Evolutionary conservation across 2,329 filamentous ascomycete species (phyloP).

Genomic region (Aspergillus luchuensis): DNA sequence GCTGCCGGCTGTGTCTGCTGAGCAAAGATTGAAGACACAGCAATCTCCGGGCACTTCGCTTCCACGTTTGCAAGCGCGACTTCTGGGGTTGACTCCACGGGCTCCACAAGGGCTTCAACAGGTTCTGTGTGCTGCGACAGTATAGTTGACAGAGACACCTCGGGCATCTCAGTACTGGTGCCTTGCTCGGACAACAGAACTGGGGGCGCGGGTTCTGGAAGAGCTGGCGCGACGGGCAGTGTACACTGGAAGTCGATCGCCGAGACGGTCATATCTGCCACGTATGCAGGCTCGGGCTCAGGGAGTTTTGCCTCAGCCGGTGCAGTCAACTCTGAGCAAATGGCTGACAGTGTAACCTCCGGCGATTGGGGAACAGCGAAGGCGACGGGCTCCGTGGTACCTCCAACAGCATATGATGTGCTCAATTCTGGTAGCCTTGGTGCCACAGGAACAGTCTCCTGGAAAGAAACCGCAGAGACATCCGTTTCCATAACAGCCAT

Average conservation of each 20-base stretch:
- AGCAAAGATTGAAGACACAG: neutral
- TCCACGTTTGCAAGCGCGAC: conserved; percentile 9
- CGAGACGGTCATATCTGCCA: conserved; percentile 25
- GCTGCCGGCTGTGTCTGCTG: neutral
- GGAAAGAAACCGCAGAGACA: conserved; percentile 35
- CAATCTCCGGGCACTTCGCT: neutral
- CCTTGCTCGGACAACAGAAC: conserved; percentile 20
- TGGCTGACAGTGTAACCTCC: conserved; percentile 36
- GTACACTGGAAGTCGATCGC: conserved; percentile 23
- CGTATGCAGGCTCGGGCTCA: conserved; percentile 25
- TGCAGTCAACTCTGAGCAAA: conserved; percentile 33
- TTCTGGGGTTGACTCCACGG: conserved; percentile 22
- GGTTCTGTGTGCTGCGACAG: conserved; percentile 33
- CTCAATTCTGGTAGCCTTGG: conserved; percentile 46
- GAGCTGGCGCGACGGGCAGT: conserved; percentile 25
- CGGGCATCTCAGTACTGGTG: conserved; percentile 19
- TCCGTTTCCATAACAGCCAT: conserved; percentile 29
- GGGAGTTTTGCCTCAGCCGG: conserved; percentile 25
- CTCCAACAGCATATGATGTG: conserved; percentile 35
- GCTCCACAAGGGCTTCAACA: conserved; percentile 22
- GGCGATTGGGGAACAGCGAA: conserved; percentile 20
- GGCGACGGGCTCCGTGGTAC: conserved; percentile 33
- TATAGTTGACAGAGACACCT: conserved; percentile 37
- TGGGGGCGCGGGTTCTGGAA: conserved; percentile 23
- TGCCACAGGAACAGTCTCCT: conserved; percentile 40